These are phyloP conservation scores for Heterobasidion parviporum DNA, from an alignment of 1,284 basidiomycete genomes.

Conservation along the genomic window DNA sequence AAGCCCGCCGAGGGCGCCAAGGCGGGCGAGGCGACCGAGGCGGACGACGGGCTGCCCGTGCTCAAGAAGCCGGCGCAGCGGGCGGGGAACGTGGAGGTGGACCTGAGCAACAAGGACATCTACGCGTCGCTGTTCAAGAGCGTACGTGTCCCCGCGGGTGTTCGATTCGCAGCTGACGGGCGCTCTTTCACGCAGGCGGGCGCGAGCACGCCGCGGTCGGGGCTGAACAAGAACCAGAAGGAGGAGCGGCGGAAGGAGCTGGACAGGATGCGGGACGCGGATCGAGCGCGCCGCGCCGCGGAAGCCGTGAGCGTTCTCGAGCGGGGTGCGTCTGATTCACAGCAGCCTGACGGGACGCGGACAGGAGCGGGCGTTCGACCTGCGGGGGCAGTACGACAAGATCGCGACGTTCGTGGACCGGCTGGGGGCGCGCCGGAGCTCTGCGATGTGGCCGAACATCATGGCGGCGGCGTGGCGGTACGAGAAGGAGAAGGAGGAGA, in stretches of 20 bases:
- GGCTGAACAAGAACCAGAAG: slow-evolving; percentile 49
- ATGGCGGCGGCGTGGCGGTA: slow-evolving; percentile 53
- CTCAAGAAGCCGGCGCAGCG: slow-evolving; percentile 27
- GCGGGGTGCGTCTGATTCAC: neutral
- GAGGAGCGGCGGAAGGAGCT: slow-evolving; percentile 63
- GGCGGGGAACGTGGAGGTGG: slow-evolving; percentile 45
- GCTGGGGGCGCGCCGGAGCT: slow-evolving; percentile 37
- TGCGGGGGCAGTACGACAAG: slow-evolving; percentile 64
- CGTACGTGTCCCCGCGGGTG: slow-evolving; percentile 28
- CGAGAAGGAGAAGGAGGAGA: slow-evolving; percentile 21
- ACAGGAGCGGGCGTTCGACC: slow-evolving; percentile 57
- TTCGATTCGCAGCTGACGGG: neutral
- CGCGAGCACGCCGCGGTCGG: slow-evolving; percentile 48
- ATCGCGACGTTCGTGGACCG: slow-evolving; percentile 58
- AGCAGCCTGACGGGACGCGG: no score
- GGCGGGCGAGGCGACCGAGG: slow-evolving; percentile 14
- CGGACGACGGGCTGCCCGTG: slow-evolving; percentile 12
- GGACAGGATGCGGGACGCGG: slow-evolving; percentile 64
- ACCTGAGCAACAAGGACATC: slow-evolving; percentile 51
- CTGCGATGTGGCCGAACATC: slow-evolving; percentile 58
- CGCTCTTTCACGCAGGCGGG: slow-evolving; percentile 27
- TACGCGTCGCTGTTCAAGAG: slow-evolving; percentile 62
- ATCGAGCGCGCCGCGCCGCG: slow-evolving; percentile 44
- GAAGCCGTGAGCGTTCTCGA: slow-evolving; percentile 34
- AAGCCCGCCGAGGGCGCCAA: slow-evolving; percentile 15